A percentile compares a stretch with the other conserved stretches of the same genome.
Evolutionary conservation across 441 rosid genomes (phyloP).

Genomic region (Manihot esculenta): DNA sequence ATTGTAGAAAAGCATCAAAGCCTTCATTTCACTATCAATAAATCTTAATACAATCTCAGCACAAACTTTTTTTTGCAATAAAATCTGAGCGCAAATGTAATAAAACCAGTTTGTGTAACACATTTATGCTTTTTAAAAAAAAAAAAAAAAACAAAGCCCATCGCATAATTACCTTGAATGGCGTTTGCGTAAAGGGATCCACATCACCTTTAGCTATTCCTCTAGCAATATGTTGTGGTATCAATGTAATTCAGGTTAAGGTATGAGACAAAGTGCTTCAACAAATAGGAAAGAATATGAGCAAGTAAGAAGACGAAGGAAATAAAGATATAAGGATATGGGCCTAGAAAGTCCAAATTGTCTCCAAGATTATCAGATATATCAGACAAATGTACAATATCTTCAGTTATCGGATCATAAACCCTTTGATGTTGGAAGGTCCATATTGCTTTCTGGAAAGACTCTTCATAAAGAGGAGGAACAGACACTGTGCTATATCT

Average conservation of each 20-base stretch:
- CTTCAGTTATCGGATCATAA: slow-evolving; percentile 63
- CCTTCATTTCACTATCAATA: too few relatives aligned
- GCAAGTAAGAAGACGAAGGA: slow-evolving; percentile 6
- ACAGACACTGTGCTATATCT: slow-evolving; percentile 70
- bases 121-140: slow-evolving; percentile 4
- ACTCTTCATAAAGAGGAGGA: slow-evolving; percentile 86
- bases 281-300: slow-evolving; percentile 1
- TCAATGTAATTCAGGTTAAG: slow-evolving; percentile 59
- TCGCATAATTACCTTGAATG: slow-evolving; percentile 81
- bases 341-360: slow-evolving; percentile 80
- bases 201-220: slow-evolving; percentile 85
- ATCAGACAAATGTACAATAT: slow-evolving; percentile 54
- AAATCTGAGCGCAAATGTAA: background rate
- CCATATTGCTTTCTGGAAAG: slow-evolving; percentile 75
- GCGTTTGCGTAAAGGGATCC: slow-evolving; percentile 83
- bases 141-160: slow-evolving; percentile 1
- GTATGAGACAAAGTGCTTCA: slow-evolving; percentile 19
- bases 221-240: slow-evolving; percentile 74
- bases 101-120: background rate
- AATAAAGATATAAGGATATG: slow-evolving; percentile 86
- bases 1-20: background rate
- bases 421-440: slow-evolving; percentile 96
- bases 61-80: too few relatives aligned
- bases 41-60: too few relatives aligned
- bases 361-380: slow-evolving; percentile 45